Evolutionary conservation across 345 rosid species (phyloP).

Genomic region (Triadica sebifera): DNA sequence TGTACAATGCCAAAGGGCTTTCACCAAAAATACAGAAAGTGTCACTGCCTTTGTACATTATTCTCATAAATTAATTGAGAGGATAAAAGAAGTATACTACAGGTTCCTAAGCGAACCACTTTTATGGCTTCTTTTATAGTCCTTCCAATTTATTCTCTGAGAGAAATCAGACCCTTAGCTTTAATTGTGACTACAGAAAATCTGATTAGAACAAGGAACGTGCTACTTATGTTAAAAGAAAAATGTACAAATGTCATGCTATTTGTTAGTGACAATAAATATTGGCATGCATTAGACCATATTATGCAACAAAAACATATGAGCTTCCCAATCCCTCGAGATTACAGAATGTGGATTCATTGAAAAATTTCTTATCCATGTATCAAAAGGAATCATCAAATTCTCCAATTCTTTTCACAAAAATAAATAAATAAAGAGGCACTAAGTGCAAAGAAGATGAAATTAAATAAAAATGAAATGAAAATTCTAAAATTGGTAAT

Average conservation of each 20-base stretch:
- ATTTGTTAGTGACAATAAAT: not conserved
- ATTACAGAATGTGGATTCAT: not conserved
- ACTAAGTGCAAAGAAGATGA: not conserved
- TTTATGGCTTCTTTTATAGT: not conserved
- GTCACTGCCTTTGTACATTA: not conserved
- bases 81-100: not conserved
- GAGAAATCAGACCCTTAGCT: not conserved
- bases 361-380: not conserved
- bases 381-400: constrained; percentile 2
- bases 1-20: not conserved
- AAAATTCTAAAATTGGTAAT: not conserved
- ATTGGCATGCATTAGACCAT: not conserved
- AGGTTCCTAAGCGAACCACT: not conserved
- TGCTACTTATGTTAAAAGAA: not conserved
- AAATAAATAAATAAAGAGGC: not conserved
- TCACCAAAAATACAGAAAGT: not conserved
- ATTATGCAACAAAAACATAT: not conserved
- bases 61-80: not conserved
- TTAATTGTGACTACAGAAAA: not conserved
- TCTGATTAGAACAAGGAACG: not conserved
- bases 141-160: not conserved
- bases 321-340: not conserved
- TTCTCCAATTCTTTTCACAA: not conserved
- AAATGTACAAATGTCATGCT: not conserved
- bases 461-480: not conserved